Evolutionary conservation across 768 basidiomycete genomes (phyloP).

Genomic region (Collybia mongolica): DNA sequence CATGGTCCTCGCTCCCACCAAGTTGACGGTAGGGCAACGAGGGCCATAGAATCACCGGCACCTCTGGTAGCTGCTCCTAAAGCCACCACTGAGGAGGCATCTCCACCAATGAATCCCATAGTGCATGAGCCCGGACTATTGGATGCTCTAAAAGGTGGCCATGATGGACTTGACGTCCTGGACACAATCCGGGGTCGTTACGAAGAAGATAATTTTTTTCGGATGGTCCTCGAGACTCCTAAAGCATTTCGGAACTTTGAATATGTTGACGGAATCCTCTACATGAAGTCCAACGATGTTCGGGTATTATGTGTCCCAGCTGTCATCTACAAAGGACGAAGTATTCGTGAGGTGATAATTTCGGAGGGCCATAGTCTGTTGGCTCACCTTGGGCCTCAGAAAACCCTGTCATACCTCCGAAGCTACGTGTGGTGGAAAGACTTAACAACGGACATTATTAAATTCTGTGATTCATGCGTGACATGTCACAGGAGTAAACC

Average conservation of each 20-base stretch:
- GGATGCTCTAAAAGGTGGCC: neutral
- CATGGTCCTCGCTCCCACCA: slow-evolving; percentile 1
- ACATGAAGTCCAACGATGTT: slow-evolving; percentile 6
- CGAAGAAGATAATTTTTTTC: slow-evolving; percentile 12
- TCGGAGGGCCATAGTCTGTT: slow-evolving; percentile 34
- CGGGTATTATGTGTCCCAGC: slow-evolving; percentile 19
- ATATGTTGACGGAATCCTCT: slow-evolving; percentile 11
- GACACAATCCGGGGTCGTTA: slow-evolving; percentile 9
- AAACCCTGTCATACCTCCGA: slow-evolving; percentile 29
- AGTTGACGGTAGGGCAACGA: slow-evolving; percentile 11
- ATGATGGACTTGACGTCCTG: slow-evolving; percentile 6
- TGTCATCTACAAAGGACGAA: slow-evolving; percentile 8
- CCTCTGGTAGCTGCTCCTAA: too few relatives aligned
- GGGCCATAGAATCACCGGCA: neutral
- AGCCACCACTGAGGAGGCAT: too few relatives aligned
- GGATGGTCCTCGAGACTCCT: slow-evolving; percentile 5
- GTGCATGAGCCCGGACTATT: neutral
- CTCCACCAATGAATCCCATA: too few relatives aligned
- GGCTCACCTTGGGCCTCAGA: slow-evolving; percentile 31
- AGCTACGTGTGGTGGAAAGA: slow-evolving; percentile 37
- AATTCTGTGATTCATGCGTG: slow-evolving; percentile 26
- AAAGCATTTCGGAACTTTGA: slow-evolving; percentile 16
- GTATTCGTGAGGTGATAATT: slow-evolving; percentile 27
- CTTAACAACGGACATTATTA: slow-evolving; percentile 18
- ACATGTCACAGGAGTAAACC: slow-evolving; percentile 18